Conservation (phyloP, 306 rosid genomes). For the Castanea sativa region DNA sequence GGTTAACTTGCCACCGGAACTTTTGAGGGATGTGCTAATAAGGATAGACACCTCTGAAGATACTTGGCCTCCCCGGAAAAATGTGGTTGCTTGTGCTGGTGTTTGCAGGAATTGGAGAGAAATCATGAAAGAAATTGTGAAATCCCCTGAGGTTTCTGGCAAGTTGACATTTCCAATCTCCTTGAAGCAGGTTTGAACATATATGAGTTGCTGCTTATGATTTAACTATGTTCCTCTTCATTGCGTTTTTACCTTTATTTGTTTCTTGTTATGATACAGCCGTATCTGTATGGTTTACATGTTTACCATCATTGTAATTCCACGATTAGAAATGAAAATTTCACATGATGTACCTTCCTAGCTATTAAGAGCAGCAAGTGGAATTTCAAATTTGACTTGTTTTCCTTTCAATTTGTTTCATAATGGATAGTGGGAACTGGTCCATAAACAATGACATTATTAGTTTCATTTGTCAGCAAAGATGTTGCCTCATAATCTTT, state of each 20-base stretch:
- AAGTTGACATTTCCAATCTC: conserved; percentile 89
- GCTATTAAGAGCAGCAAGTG: neutral
- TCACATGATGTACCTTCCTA: neutral
- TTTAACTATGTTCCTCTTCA: neutral
- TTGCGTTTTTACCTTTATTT: neutral
- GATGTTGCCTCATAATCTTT: neutral
- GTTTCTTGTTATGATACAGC: neutral
- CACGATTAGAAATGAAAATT: neutral
- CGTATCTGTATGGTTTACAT: neutral
- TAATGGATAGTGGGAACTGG: neutral
- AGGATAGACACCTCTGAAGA: conserved; percentile 84
- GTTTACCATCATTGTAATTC: neutral
- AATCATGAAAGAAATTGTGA: conserved; percentile 77
- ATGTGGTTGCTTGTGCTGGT: conserved; percentile 83
- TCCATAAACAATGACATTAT: neutral
- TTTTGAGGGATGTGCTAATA: conserved; percentile 78
- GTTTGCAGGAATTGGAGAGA: conserved; percentile 95
- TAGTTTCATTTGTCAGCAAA: neutral
- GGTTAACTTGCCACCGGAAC: conserved; percentile 95
- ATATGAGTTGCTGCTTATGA: neutral
- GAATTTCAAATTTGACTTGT: neutral
- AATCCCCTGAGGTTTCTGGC: conserved; percentile 66
- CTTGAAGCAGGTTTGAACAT: conserved; percentile 69
- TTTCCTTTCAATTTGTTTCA: neutral
- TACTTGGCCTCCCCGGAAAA: conserved; percentile 74